Evolutionary conservation across 768 basidiomycete species (phyloP), one percentile per base, ranked within the genome.

Genomic region (Porpolomopsis calyptriformis): DNA sequence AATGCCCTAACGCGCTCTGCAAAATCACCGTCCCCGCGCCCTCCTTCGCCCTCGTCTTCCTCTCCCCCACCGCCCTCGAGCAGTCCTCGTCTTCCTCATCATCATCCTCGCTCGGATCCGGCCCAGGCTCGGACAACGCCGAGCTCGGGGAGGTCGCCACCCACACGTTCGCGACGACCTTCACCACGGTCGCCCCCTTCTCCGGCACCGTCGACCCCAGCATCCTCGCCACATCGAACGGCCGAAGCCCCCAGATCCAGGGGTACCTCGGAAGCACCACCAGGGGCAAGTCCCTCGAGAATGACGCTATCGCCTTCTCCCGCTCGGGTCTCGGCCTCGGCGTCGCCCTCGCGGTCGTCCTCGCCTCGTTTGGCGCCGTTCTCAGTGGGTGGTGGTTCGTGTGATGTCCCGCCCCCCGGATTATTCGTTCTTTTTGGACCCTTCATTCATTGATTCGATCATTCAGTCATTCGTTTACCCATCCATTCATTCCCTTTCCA

Each of bases 11-110:
- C 9, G 62, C 64, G 26, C 67, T 71, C 50, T 88, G 85, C 62
- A 57, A 63, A 18, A 68, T 87, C 47, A 63, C 61, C n/a, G 79
- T 86, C 20, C 73, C 74, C 12, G 82, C 83, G 0, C 85, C 87
- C 0, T 73, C 72, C 23, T 76, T 76, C 27, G 83, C 80, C 0
- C 66, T 89, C 27, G 82, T 88, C 33, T 86, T 84, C 68, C 64
- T 87, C 29, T 31, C 29, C 14, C 29, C 29, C 29, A 31, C 29
- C 14, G 29, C 29, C 14, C 29, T 31, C 7, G 29, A n/a, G n/a
- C n/a, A n/a, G n/a, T n/a, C n/a, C n/a, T n/a, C n/a, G n/a, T n/a
- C n/a, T n/a, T n/a, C n/a, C n/a, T n/a, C 29, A 31, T 7, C 7
- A 31, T 31, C 29, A 7, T 31, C 29, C 14, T 31, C 29, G 29